Conservation (phyloP, 2,329 filamentous ascomycete species). For the Microdochium paspali region DNA sequence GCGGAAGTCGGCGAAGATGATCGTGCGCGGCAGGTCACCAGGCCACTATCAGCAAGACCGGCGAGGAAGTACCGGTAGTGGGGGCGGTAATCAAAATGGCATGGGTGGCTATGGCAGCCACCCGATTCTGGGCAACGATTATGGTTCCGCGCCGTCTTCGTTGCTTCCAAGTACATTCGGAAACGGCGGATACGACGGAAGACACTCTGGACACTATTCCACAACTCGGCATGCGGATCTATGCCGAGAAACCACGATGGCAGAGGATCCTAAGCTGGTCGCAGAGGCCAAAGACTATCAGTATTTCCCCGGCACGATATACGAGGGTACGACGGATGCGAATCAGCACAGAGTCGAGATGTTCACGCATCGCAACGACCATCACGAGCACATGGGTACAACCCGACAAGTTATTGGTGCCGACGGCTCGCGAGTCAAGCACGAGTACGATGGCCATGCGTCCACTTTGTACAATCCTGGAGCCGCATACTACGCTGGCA, state of each 20-base stretch:
- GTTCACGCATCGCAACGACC: constrained; percentile 29
- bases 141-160: constrained; percentile 23
- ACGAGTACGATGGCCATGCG: constrained; percentile 35
- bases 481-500: constrained; percentile 25
- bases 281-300: constrained; percentile 41
- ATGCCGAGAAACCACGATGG: constrained; percentile 38
- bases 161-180: constrained; percentile 29
- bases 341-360: constrained; percentile 34
- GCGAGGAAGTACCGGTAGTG: constrained; percentile 59
- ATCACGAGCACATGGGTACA: constrained; percentile 15
- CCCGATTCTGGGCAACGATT: constrained; percentile 28
- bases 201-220: constrained; percentile 29
- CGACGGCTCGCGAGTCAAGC: constrained; percentile 33
- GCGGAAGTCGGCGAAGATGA: constrained; percentile 69
- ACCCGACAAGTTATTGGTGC: constrained; percentile 21
- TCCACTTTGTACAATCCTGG: constrained; percentile 37
- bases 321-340: constrained; percentile 33
- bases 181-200: constrained; percentile 26
- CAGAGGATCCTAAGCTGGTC: constrained; percentile 42
- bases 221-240: constrained; percentile 36
- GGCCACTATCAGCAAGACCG: constrained; percentile 70
- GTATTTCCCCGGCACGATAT: constrained; percentile 42
- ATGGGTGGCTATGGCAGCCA: constrained; percentile 38
- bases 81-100: constrained; percentile 53
- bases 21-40: constrained; percentile 76